A percentile compares a stretch with the other conserved stretches of the same genome.
Conservation (phyloP, 2,329 filamentous ascomycete species). For the Colletotrichum gloeosporioides region DNA sequence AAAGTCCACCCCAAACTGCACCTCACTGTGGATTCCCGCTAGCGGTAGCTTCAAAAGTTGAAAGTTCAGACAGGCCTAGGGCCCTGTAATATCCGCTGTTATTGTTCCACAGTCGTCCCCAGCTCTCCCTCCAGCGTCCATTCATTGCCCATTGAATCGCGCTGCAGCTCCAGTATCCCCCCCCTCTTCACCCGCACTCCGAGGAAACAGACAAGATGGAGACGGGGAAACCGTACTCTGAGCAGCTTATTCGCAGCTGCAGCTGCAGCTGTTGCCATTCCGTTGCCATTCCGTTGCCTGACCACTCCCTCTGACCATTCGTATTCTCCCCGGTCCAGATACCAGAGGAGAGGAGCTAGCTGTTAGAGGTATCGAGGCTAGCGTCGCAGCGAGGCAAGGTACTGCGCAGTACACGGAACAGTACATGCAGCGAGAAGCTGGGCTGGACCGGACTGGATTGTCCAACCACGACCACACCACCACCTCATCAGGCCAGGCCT, state of each 20-base stretch:
- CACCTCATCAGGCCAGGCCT: slow-evolving; percentile 10
- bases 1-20: background rate
- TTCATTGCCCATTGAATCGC: background rate
- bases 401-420: background rate
- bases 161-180: background rate
- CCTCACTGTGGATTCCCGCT: slow-evolving; percentile 9
- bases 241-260: background rate
- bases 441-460: slow-evolving; percentile 9
- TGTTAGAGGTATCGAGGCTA: background rate
- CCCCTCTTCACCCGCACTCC: background rate
- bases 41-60: slow-evolving; percentile 4
- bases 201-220: background rate
- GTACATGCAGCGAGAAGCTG: background rate
- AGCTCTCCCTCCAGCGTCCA: background rate
- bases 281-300: background rate
- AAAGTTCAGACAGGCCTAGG: background rate
- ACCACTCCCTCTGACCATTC: background rate
- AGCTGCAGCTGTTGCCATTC: background rate
- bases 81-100: slow-evolving; percentile 16
- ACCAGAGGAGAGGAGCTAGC: background rate
- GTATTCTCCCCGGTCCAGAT: background rate
- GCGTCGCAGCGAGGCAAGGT: background rate
- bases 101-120: slow-evolving; percentile 7
- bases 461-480: slow-evolving; percentile 20
- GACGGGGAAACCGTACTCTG: background rate